Percentiles rank a stretch among this genome's conserved stretches.
Conservation (phyloP, 2,329 filamentous ascomycete species). For the Tolypocladium paradoxum region DNA sequence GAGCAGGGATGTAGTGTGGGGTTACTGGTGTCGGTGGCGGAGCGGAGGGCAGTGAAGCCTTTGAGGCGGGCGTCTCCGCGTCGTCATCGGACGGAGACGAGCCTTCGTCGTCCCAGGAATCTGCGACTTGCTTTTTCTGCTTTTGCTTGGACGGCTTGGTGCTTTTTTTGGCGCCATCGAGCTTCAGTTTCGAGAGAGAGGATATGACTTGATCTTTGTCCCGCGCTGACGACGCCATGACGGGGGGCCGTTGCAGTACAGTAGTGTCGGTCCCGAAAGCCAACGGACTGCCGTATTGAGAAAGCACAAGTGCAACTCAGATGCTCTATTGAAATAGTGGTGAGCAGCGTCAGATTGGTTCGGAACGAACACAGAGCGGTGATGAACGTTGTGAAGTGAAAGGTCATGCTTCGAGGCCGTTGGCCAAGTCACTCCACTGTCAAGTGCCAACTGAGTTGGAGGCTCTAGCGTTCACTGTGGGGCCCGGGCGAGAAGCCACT, state of each 20-base stretch:
- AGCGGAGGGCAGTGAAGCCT: slow-evolving; percentile 23
- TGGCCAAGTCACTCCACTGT: neutral
- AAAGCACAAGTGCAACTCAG: neutral
- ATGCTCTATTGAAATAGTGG: neutral
- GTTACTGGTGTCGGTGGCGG: slow-evolving; percentile 60
- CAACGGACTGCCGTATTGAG: neutral
- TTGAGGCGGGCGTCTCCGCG: neutral
- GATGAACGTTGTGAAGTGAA: neutral
- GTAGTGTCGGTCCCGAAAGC: neutral
- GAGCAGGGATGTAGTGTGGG: slow-evolving; percentile 18
- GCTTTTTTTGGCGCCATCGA: slow-evolving; percentile 12
- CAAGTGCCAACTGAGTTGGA: too few relatives aligned
- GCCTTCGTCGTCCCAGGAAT: slow-evolving; percentile 50
- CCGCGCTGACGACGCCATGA: slow-evolving; percentile 12
- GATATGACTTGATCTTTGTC: slow-evolving; percentile 16
- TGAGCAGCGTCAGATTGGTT: neutral
- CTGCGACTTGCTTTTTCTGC: slow-evolving; percentile 21
- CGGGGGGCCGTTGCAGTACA: neutral
- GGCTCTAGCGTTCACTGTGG: neutral
- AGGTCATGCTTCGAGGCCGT: neutral
- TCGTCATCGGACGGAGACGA: slow-evolving; percentile 28
- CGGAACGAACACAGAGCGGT: neutral
- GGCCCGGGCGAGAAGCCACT: neutral
- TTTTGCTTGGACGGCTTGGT: slow-evolving; percentile 3
- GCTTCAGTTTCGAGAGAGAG: slow-evolving; percentile 20